Evolutionary conservation across 2,329 filamentous ascomycete species (phyloP).

Genomic region (Cladophialophora carrionii): DNA sequence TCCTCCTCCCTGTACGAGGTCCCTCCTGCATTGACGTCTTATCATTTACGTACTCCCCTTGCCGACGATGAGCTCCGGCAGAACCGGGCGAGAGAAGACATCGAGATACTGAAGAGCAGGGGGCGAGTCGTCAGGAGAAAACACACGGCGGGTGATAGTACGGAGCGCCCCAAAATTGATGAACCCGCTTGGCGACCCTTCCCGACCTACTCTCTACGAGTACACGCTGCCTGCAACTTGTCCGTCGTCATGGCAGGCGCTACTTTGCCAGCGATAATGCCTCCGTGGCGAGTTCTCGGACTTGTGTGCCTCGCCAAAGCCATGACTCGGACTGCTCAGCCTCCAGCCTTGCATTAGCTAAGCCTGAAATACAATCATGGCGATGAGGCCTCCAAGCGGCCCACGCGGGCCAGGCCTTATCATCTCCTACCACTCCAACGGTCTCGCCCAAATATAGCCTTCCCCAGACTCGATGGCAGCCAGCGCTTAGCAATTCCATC

Average conservation of each 20-base stretch:
- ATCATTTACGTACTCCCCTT: neutral
- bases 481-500: constrained; percentile 1
- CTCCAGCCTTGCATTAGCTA: constrained; percentile 6
- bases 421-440: neutral
- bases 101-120: neutral
- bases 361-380: neutral
- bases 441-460: constrained; percentile 1
- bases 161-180: too few species aligned
- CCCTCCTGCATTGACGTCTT: neutral
- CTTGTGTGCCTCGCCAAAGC: neutral
- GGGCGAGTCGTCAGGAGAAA: too few species aligned
- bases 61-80: neutral
- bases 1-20: neutral
- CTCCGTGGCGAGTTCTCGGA: neutral
- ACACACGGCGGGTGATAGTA: neutral
- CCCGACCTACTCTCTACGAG: neutral
- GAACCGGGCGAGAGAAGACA: neutral
- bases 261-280: neutral
- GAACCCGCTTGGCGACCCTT: neutral
- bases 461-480: neutral
- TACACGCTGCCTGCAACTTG: neutral
- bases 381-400: constrained; percentile 1
- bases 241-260: neutral
- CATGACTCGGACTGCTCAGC: neutral
- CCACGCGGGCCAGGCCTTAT: constrained; percentile 9